Evolutionary conservation across 345 rosid species (phyloP).

Genomic region (Euphorbia pulcherrima): DNA sequence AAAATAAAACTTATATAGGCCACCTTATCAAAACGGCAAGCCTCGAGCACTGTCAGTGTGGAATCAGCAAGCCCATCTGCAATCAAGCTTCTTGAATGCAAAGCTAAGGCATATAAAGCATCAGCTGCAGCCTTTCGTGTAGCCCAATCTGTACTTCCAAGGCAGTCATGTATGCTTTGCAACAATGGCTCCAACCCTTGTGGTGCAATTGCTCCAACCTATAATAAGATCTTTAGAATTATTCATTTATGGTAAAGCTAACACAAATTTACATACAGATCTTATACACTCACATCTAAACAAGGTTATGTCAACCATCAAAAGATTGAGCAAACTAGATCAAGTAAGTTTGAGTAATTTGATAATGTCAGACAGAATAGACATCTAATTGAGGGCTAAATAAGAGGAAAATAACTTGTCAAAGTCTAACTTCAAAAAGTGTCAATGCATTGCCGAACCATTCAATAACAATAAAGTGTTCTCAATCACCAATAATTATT

Average conservation of each 20-base stretch:
- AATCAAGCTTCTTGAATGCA: slow-evolving; percentile 69
- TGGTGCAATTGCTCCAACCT: slow-evolving; percentile 91
- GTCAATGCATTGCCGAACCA: background rate
- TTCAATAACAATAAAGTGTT: background rate
- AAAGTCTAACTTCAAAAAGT: background rate
- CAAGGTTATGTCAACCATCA: background rate
- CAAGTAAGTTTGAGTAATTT: background rate
- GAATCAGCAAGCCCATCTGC: slow-evolving; percentile 54
- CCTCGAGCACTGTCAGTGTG: slow-evolving; percentile 68
- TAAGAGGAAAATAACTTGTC: background rate
- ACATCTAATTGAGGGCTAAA: slow-evolving; percentile 1
- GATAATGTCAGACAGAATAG: background rate
- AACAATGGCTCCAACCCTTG: slow-evolving; percentile 73
- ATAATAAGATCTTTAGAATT: slow-evolving; percentile 25
- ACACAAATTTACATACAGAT: background rate
- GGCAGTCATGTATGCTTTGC: slow-evolving; percentile 81
- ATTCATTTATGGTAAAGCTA: background rate
- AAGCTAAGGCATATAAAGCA: slow-evolving; percentile 64
- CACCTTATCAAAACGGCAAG: slow-evolving; percentile 95
- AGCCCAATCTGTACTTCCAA: slow-evolving; percentile 93
- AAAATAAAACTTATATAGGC: slow-evolving; percentile 4
- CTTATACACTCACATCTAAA: background rate
- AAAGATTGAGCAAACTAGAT: background rate
- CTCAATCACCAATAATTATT: background rate
- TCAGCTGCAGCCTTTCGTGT: slow-evolving; percentile 98